These are phyloP conservation scores for Heracleum sosnowskyi DNA, from an alignment of 129 eudicot species.

Conservation along the genomic window DNA sequence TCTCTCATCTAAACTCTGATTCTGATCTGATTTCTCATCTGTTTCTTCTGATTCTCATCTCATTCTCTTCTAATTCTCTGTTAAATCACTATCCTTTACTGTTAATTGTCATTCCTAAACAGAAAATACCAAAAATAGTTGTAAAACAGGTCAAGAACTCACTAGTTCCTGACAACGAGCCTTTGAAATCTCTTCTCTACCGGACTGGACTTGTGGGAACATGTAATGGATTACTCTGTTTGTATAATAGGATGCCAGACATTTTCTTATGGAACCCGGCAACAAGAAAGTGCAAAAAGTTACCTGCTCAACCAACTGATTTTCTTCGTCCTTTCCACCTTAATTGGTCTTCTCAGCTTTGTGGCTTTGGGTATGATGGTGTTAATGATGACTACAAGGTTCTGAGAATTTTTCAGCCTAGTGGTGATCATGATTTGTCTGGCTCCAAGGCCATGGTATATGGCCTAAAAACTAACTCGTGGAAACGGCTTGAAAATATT, in stretches of 20 bases:
- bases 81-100: too few relatives aligned
- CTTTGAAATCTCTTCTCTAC: background rate
- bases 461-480: background rate
- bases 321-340: background rate
- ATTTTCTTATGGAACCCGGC: constrained; percentile 6
- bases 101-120: too few relatives aligned
- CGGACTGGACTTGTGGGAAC: constrained; percentile 20
- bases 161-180: too few relatives aligned
- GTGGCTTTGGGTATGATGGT: constrained; percentile 6
- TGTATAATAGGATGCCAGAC: constrained; percentile 7
- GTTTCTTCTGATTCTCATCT: too few relatives aligned
- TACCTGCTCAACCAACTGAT: background rate
- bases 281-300: background rate
- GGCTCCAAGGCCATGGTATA: background rate
- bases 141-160: too few relatives aligned
- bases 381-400: constrained; percentile 1
- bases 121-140: too few relatives aligned
- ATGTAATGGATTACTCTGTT: constrained; percentile 25
- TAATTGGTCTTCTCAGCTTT: background rate
- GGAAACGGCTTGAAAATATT: background rate
- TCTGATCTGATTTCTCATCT: too few relatives aligned
- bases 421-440: background rate
- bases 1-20: too few relatives aligned
- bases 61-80: too few relatives aligned
- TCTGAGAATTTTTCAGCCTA: background rate